These are phyloP conservation scores for Xenosphaeropsis pyriputrescens DNA, from an alignment of 2,329 filamentous ascomycete genomes.

Conservation along the genomic window DNA sequence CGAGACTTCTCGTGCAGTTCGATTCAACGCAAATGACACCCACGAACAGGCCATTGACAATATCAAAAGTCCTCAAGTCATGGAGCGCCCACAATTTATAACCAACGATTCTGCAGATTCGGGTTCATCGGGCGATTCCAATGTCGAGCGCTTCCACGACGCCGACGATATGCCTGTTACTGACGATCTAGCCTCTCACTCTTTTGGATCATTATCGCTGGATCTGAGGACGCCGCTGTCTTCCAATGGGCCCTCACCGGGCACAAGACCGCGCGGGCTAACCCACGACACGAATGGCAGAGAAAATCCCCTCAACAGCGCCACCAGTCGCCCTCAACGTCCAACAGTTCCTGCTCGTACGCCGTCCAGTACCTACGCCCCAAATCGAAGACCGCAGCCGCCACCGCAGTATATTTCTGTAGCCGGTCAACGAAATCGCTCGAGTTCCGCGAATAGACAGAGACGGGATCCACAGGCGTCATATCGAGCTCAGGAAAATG, in stretches of 20 bases:
- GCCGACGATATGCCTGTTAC: neutral
- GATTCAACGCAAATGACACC: constrained; percentile 34
- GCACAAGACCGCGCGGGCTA: constrained; percentile 24
- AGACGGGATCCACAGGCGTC: constrained; percentile 54
- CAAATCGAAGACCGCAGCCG: constrained; percentile 35
- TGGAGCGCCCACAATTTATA: constrained; percentile 15
- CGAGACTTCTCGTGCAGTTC: constrained; percentile 38
- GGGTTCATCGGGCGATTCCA: constrained; percentile 24
- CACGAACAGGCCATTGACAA: constrained; percentile 29
- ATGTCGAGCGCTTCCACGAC: constrained; percentile 1
- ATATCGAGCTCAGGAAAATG: constrained; percentile 78
- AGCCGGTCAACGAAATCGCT: constrained; percentile 31
- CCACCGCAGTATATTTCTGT: constrained; percentile 27
- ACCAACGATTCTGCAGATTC: constrained; percentile 32
- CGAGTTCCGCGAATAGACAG: constrained; percentile 37
- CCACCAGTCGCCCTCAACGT: constrained; percentile 42
- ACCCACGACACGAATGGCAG: constrained; percentile 20
- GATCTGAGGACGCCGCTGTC: constrained; percentile 9
- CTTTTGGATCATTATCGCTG: neutral
- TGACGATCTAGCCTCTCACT: no score
- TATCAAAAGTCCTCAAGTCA: constrained; percentile 19
- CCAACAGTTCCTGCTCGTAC: constrained; percentile 57
- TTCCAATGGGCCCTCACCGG: constrained; percentile 13
- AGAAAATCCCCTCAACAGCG: constrained; percentile 25
- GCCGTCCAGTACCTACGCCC: constrained; percentile 68